Evolutionary conservation across 1,284 basidiomycete genomes (phyloP), one percentile per base, ranked within the genome.

Genomic region (Cryptococcus sp.): DNA sequence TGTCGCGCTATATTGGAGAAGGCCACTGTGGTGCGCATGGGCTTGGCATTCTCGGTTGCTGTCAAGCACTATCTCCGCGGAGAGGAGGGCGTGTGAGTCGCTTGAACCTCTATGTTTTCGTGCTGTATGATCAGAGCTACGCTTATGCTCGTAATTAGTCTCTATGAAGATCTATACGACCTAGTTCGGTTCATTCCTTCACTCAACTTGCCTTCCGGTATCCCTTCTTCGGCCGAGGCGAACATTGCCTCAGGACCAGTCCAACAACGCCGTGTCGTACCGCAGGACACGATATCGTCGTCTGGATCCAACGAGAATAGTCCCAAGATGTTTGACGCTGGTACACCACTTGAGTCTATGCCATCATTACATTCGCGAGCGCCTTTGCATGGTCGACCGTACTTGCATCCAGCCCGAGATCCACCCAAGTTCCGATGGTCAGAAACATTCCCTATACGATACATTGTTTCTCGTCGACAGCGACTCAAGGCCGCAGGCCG

Each of bases 401-500:
- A 22, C 15, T 46, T 59, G 39, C 40, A 58, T 29, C 87, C 88
- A 3, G 82, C 85, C 1, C 78, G 79, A 41, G 80, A 81, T 64
- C 86, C 87, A 5, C 87, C 88, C 0, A 82, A 82, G 70, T 87
- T 84, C 67, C 80, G 83, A 50, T 62, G 86, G 51, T 83, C 86
- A 53, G 87, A 89, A 65, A 63, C 87, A 3, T 89, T 87, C 77
- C 87, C 87, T 5, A 84, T 89, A 67, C 85, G 85, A n/a, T 73
- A 87, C 6, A 66, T 88, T 23, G 83, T 85, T 3, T 75, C 60
- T 6, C 39, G 37, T 11, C 46, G 50, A 19, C 61, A 64, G 34
- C 48, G 61, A 10, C 46, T 54, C 19, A 63, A 65, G 55, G 64
- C 60, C 23, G 57, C 62, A 25, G 55, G 54, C 8, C 41, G 66